Percentiles rank a stretch among this genome's conserved stretches.
Evolutionary conservation across 768 basidiomycete species (phyloP).

Genomic region (Scleroderma citrinum): DNA sequence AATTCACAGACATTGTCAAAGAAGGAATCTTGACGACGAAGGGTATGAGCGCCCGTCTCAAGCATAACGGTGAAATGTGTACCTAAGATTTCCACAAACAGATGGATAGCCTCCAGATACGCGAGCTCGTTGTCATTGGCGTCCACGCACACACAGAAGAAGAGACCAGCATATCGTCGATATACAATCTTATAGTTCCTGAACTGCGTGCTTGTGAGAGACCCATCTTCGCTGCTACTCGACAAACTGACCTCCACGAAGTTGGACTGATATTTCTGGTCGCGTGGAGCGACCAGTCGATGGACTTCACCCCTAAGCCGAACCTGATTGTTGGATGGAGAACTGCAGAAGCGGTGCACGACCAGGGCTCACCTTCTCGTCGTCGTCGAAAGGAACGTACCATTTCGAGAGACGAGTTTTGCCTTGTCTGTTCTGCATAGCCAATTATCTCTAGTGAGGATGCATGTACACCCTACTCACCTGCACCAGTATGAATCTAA

Average conservation of each 20-base stretch:
- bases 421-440: constrained; percentile 85
- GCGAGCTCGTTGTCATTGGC: constrained; percentile 98
- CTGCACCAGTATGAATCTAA: constrained; percentile 96
- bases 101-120: constrained; percentile 94
- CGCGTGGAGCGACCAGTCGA: constrained; percentile 88
- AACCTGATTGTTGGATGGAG: constrained; percentile 45
- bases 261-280: constrained; percentile 99
- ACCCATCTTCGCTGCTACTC: not conserved
- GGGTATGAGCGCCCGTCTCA: not conserved
- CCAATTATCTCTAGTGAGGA: constrained; percentile 3
- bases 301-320: constrained; percentile 95
- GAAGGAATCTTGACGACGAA: constrained; percentile 70
- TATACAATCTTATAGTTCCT: constrained; percentile 98
- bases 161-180: constrained; percentile 92
- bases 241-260: constrained; percentile 84
- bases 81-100: constrained; percentile 98
- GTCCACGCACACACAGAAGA: constrained; percentile 97
- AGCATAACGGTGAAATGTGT: constrained; percentile 19
- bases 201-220: constrained; percentile 50
- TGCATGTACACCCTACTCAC: constrained; percentile 34
- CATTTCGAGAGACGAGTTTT: constrained; percentile 97
- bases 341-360: not conserved
- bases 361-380: constrained; percentile 74
- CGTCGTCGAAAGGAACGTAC: constrained; percentile 99
- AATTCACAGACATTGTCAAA: constrained; percentile 99